Evolutionary conservation across 108 stramenopile species (phyloP).

Genomic region (Skeletonema costatum): DNA sequence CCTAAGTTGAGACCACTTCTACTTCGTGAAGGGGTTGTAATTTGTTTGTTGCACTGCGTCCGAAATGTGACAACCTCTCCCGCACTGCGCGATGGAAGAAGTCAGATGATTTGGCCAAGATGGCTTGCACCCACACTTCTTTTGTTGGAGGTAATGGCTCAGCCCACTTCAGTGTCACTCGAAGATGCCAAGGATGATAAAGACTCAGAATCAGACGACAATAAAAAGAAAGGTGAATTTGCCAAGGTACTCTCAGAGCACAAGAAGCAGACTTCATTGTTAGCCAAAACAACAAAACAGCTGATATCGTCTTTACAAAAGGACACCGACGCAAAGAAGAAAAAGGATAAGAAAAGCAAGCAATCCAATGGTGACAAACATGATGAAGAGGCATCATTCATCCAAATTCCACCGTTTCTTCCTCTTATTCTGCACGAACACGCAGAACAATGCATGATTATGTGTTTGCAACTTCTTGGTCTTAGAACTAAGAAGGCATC

Average conservation of each 20-base stretch:
- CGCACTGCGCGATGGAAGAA: slow-evolving; percentile 20
- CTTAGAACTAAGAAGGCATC: slow-evolving; percentile 26
- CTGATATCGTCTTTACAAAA: slow-evolving; percentile 46
- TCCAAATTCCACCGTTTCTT: slow-evolving; percentile 60
- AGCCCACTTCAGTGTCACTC: slow-evolving; percentile 64
- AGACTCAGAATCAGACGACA: slow-evolving; percentile 27
- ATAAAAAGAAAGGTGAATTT: slow-evolving; percentile 49
- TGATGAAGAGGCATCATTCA: slow-evolving; percentile 19
- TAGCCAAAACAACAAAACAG: slow-evolving; percentile 33
- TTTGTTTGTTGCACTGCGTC: slow-evolving; percentile 53
- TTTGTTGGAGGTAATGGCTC: slow-evolving; percentile 72
- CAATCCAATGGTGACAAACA: slow-evolving; percentile 5
- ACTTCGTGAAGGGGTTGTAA: slow-evolving; percentile 60
- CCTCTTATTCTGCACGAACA: slow-evolving; percentile 59
- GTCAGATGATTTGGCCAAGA: slow-evolving; percentile 51
- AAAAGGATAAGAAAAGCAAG: slow-evolving; percentile 4
- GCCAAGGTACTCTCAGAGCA: slow-evolving; percentile 58
- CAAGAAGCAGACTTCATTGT: slow-evolving; percentile 42
- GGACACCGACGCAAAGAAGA: slow-evolving; percentile 24
- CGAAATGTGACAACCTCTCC: slow-evolving; percentile 35
- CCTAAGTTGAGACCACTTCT: slow-evolving; percentile 62
- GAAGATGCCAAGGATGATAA: slow-evolving; percentile 38
- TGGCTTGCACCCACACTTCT: slow-evolving; percentile 75
- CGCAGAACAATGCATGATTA: slow-evolving; percentile 54
- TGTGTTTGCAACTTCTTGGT: slow-evolving; percentile 73